Evolutionary conservation across 768 basidiomycete genomes (phyloP), one percentile per base, ranked within the genome.

Genomic region (Ephemerocybe angulata): DNA sequence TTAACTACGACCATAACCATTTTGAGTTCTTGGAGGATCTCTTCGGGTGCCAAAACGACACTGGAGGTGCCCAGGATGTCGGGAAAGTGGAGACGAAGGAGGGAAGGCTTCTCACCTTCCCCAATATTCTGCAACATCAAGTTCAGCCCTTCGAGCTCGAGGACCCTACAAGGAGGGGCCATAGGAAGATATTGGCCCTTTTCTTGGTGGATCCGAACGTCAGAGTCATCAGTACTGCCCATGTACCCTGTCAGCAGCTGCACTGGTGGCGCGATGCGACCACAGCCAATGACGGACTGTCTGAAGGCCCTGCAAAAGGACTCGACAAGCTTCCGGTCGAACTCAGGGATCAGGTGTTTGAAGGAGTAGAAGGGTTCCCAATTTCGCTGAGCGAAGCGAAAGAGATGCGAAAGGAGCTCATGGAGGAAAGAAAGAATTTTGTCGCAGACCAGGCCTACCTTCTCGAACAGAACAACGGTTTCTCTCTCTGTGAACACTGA

Each of bases 51-150:
- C 46, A 58, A 21, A 63, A 65, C 7, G 52, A 62, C 22, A 66
- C 54, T 2, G 52, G 65, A 13, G 55, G 58, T 0, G 54, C 73
- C 1, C 68, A 73, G 56, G 48, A 66, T 12, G 43, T 74, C 6
- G 76, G 76, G 0, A 43, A 60, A 0, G 62, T 78, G 13, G 60
- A 65, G 10, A 72, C 76, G 4, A 60, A 60, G 1, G 66, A 71
- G 50, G 72, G 70, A 1, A 65, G 76, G 7, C 61, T 71, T 13
- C 57, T 77, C 38, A 70, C 70, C 0, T 78, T 76, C 59, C 76
- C 76, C 1, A 78, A 77, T 56, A 60, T 74, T 48, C 65, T 72
- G 28, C 76, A 76, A 52, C 75, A 78, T 56, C 68, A 62, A 22
- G 72, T 78, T 8, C 56, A 60, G 29, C 66, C 72, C 4, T 76